Evolutionary conservation across 176 grass and related monocot species (phyloP).

Genomic region (Echinochloa phyllopogon): DNA sequence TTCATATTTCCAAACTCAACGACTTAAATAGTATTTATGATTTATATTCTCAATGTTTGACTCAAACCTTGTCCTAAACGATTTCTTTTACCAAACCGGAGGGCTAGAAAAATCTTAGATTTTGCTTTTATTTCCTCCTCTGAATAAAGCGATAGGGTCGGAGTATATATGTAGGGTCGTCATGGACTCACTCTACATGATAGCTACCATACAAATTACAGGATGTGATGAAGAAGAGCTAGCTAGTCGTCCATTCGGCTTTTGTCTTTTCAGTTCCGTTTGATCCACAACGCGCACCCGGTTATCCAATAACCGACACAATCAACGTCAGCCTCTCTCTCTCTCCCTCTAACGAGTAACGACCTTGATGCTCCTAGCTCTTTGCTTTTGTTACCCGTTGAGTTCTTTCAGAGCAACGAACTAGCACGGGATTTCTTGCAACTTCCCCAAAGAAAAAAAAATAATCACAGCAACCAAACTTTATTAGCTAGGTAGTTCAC

Average conservation of each 20-base stretch:
- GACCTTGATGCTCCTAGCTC: not conserved
- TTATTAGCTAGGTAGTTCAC: not conserved
- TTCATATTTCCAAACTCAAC: too few relatives aligned
- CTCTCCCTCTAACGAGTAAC: not conserved
- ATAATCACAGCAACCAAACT: not conserved
- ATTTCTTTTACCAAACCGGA: too few relatives aligned
- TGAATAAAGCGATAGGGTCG: conserved; percentile 32
- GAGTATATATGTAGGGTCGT: not conserved
- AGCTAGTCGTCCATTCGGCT: not conserved
- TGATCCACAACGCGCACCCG: not conserved
- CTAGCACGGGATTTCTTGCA: not conserved
- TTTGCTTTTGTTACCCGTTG: not conserved
- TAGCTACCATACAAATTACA: not conserved
- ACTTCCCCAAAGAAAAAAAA: not conserved
- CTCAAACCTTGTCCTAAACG: too few relatives aligned
- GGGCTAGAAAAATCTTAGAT: too few relatives aligned
- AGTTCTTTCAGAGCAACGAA: not conserved
- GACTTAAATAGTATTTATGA: too few relatives aligned
- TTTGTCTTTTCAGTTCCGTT: conserved; percentile 34
- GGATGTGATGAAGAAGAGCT: not conserved
- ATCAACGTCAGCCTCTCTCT: not conserved
- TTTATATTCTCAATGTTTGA: too few relatives aligned
- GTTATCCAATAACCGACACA: not conserved
- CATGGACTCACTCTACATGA: not conserved
- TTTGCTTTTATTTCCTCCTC: not conserved